phyloP scores from a whole-genome alignment of 2,329 filamentous ascomycete species.

The Cryphonectria parasitica region DNA sequence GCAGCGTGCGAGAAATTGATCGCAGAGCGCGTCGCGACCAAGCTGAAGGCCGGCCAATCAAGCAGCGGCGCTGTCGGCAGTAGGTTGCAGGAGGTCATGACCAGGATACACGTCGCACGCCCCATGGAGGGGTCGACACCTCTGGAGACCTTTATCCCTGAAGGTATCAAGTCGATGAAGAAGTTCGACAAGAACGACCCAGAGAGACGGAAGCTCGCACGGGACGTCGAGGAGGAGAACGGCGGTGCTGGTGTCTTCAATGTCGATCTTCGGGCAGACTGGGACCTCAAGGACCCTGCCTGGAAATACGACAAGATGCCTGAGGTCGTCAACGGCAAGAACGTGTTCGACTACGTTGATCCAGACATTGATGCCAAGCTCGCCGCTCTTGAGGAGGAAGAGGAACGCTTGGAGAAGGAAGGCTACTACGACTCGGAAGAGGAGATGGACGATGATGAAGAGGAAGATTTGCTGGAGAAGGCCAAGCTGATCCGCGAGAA shows the following conservation, averaged over 20 bases:
- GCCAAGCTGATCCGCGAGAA: slow-evolving; percentile 96
- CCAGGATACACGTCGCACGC: slow-evolving; percentile 95
- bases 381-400: slow-evolving; percentile 89
- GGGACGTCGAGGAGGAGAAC: slow-evolving; percentile 87
- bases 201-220: slow-evolving; percentile 77
- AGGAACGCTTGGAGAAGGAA: slow-evolving; percentile 87
- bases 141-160: slow-evolving; percentile 85
- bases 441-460: slow-evolving; percentile 83
- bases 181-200: slow-evolving; percentile 93
- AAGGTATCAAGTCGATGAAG: slow-evolving; percentile 76
- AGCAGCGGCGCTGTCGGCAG: slow-evolving; percentile 71
- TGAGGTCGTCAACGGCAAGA: slow-evolving; percentile 92
- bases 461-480: slow-evolving; percentile 86
- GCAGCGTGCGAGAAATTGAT: slow-evolving; percentile 91
- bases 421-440: slow-evolving; percentile 91
- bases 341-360: slow-evolving; percentile 96
- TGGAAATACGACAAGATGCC: slow-evolving; percentile 98
- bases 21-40: slow-evolving; percentile 90
- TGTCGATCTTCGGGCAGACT: slow-evolving; percentile 87
- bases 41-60: slow-evolving; percentile 88
- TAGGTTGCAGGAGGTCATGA: slow-evolving; percentile 86
- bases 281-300: slow-evolving; percentile 81
- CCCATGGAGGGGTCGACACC: slow-evolving; percentile 76
- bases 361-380: slow-evolving; percentile 96
- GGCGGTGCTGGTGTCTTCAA: slow-evolving; percentile 96